Evolutionary conservation across 495 filamentous ascomycete genomes (phyloP), one percentile per base, ranked within the genome.

Genomic region (Ascobolus immersus): DNA sequence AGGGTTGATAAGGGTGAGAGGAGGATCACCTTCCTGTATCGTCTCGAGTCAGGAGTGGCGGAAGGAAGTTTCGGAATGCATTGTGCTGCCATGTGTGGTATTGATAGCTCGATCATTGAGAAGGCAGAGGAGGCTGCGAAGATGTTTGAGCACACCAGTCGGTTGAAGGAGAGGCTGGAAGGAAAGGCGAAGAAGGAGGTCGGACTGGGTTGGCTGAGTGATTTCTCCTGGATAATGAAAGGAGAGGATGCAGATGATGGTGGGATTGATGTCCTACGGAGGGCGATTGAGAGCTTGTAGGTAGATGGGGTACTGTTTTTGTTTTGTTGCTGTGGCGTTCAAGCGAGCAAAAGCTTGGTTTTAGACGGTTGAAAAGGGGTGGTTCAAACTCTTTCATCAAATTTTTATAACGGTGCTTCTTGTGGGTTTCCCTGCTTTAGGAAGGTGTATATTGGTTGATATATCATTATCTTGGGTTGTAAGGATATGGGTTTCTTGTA

Each of bases 41-140:
- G 84, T 46, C 62, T 99, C 0, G 89, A 94, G 54, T 65, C 75
- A 14, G 89, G 89, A 5, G 82, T 99, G 24, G 89, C 89, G 2
- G 89, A 94, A 55, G 89, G 89, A 1, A 86, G 77, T 44, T 94
- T 93, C 54, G 89, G 89, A 42, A 99, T 99, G 89, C 89, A 94
- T 52, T 99, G 89, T 50, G 89, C 89, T 2, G 67, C 76, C 22
- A 99, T 94, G 86, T 99, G 89, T 40, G 89, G 89, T 1, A 93
- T 99, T 28, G 62, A 81, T 0, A 58, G 54, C 26, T 71, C 69
- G 44, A 73, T 99, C 20, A 75, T 99, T 28, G 71, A 81, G 48
- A 52, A 71, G 11, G 86, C 89, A 2, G 89, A 94, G 51, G 61
- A 63, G 14, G 89, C 89, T n/a, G 89, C 89, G 10, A 71, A 64